These are phyloP conservation scores for Colletotrichum coccodes DNA, from an alignment of 2,329 filamentous ascomycete species.

Conservation along the genomic window DNA sequence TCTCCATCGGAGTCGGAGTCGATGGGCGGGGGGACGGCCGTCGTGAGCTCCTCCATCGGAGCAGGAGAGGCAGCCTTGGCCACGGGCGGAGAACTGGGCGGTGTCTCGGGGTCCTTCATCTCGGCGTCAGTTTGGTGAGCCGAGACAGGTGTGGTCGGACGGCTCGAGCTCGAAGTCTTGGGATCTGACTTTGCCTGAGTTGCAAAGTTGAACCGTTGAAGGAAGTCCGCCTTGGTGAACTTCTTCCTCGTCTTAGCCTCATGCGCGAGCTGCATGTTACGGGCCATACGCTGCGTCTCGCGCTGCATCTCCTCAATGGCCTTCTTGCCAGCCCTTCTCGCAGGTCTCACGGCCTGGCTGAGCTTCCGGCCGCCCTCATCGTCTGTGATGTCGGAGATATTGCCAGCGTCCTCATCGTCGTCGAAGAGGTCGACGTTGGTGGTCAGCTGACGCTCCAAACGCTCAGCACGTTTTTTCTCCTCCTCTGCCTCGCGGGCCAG, in stretches of 20 bases:
- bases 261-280: conserved; percentile 91
- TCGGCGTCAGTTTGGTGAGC: conserved; percentile 60
- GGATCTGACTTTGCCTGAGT: conserved; percentile 41
- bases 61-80: conserved; percentile 42
- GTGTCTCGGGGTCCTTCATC: conserved; percentile 66
- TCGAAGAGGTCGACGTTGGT: conserved; percentile 49
- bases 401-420: conserved; percentile 61
- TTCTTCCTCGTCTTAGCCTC: conserved; percentile 92
- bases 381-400: conserved; percentile 68
- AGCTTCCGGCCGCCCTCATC: conserved; percentile 72
- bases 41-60: conserved; percentile 19
- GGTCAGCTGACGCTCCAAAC: conserved; percentile 48
- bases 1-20: conserved; percentile 42
- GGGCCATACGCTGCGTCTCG: conserved; percentile 90
- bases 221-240: conserved; percentile 83
- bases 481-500: conserved; percentile 72
- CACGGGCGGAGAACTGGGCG: conserved; percentile 75
- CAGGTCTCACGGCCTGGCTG: conserved; percentile 75
- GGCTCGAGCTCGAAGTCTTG: conserved; percentile 65
- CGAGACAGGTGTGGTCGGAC: conserved; percentile 57
- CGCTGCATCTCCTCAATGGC: conserved; percentile 94
- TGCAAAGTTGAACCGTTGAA: conserved; percentile 85
- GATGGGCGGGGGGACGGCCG: conserved; percentile 16
- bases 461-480: conserved; percentile 58
- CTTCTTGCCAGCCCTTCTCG: conserved; percentile 91